Evolutionary conservation across 495 filamentous ascomycete genomes (phyloP), one percentile per base, ranked within the genome.

Genomic region (Chlorociboria aeruginascens): DNA sequence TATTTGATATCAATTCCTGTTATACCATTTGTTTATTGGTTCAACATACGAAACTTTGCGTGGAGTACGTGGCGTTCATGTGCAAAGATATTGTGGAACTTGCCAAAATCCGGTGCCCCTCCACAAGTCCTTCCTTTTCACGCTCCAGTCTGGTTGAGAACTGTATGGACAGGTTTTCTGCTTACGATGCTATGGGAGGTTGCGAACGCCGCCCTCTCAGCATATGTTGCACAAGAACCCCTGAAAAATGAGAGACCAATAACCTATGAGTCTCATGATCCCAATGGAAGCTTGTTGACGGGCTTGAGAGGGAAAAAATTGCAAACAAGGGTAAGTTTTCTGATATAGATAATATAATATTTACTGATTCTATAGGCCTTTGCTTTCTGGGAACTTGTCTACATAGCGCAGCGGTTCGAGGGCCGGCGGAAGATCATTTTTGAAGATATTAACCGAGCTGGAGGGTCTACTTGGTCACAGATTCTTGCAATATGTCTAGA

Each of bases 361-460:
- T 67, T 54, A 67, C 46, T 25, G 4, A n/a, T 6, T 28, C 40
- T 2, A 9, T 68, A 86, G 67, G 67, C 77, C 3, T 90, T 90
- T 61, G 90, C 92, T 20, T 86, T 95, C 67, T 93, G 89, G 85
- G 92, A 98, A 61, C 70, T 97, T 14, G 72, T 75, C 29, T 73
- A 82, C 48, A 93, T 96, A 52, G 79, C 85, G 41, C 72, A 82
- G 43, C 76, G 78, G 31, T 86, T 78, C 49, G 67, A 78, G 8
- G 74, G 76, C 8, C 78, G 93, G 29, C 78, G 92, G 17, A 85
- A 83, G 59, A 72, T 76, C 14, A 87, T 98, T 45, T 96, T 86
- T 65, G 79, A 81, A 46, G 93, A 97, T 54, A 82, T 96, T 43
- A 86, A 95, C 49, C 86, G 92, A 50, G 76, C 77, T 30, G 81